Conservation (phyloP, 805 yeast genomes). For the Candida bentonensis region DNA sequence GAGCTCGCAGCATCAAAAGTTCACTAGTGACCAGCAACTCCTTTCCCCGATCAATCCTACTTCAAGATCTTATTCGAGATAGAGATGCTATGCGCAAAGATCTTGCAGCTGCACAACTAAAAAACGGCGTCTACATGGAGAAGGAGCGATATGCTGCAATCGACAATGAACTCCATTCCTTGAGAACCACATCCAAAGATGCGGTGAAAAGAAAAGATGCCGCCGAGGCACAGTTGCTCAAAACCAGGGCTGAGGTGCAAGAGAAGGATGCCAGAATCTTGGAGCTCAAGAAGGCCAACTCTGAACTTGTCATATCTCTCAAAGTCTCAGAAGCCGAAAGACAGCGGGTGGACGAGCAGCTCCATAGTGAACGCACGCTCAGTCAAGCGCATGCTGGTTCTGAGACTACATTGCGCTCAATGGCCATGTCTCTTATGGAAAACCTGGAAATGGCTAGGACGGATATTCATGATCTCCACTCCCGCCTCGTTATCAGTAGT, state of each 20-base stretch:
- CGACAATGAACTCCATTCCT: not conserved
- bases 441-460: not conserved
- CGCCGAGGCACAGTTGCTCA: not conserved
- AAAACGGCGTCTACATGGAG: not conserved
- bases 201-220: not conserved
- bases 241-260: not conserved
- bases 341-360: not conserved
- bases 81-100: not conserved
- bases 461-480: not conserved
- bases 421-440: not conserved
- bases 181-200: not conserved
- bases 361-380: not conserved
- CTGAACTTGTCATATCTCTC: not conserved
- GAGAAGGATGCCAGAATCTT: not conserved
- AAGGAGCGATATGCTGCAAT: not conserved
- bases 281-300: not conserved
- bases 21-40: not conserved
- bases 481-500: not conserved
- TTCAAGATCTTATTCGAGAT: not conserved
- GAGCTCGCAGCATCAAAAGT: conserved; percentile 48
- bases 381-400: not conserved
- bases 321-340: not conserved
- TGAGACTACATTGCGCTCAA: not conserved
- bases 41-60: not conserved
- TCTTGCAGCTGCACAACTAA: not conserved